These are phyloP conservation scores for Teratosphaeria pseudoeucalypti DNA, from an alignment of 2,329 filamentous ascomycete species.

Conservation along the genomic window DNA sequence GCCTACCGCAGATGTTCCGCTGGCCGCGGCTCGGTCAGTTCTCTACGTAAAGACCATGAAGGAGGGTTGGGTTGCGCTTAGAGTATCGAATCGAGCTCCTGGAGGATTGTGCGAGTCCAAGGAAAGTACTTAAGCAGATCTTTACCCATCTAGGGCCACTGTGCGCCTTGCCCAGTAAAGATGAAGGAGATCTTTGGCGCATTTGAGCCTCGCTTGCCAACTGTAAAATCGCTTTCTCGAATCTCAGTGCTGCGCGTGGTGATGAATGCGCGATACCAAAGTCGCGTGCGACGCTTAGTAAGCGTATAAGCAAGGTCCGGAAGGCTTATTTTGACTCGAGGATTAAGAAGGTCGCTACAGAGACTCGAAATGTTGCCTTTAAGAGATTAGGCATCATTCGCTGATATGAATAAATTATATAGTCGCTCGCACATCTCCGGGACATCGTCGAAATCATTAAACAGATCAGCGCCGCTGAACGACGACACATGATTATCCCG, in stretches of 20 bases:
- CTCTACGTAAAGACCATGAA: slow-evolving; percentile 1
- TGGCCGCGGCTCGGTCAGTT: background rate
- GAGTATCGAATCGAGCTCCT: background rate
- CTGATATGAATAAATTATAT: too few species aligned
- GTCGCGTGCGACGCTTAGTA: too few species aligned
- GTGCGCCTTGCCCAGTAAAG: slow-evolving; percentile 15
- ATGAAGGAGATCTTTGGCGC: slow-evolving; percentile 3
- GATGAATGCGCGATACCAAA: background rate
- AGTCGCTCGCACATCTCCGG: too few species aligned
- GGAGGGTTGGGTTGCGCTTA: background rate
- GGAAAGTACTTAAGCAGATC: slow-evolving; percentile 12
- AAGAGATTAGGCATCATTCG: too few species aligned
- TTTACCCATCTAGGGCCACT: slow-evolving; percentile 11
- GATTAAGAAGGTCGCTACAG: too few species aligned
- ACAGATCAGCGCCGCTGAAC: background rate
- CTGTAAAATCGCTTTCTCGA: background rate
- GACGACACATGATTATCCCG: background rate
- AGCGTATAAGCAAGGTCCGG: too few species aligned
- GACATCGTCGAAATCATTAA: too few species aligned
- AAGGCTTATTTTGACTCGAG: too few species aligned
- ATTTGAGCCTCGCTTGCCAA: background rate
- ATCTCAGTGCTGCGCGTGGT: background rate
- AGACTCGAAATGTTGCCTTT: too few species aligned
- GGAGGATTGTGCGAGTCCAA: background rate
- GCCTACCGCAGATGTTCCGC: slow-evolving; percentile 13